Base-by-base conservation (phyloP, 306 rosid species). In the Sechiopsis laciniata region DNA sequence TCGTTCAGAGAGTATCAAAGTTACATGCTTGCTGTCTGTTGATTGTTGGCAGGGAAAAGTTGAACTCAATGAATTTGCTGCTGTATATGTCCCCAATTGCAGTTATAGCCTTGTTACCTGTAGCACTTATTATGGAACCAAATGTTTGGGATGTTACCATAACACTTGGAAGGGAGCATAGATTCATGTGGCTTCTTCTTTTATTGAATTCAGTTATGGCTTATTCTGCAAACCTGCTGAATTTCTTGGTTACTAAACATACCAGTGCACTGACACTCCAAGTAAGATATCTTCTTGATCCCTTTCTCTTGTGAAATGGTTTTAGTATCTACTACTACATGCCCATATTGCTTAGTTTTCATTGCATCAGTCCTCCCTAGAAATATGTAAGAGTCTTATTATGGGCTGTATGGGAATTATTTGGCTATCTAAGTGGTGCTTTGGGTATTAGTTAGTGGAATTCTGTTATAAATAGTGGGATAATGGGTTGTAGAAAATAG, bases 221-320 rank as follows among this genome's bases (percentile, higher is more conserved):
- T 53, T 94, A 87, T 84, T 81, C 85, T 11, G 99, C 99, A 45
- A 94, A 94, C 88, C 75, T 94, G 82, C 79, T 93, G 79, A 94
- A 94, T 85, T 91, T 94, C 88, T 84, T 94, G 91, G 99, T 94
- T 72, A 94, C 97, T n/a, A 91, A 94, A 80, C 90, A 94, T 80
- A 94, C 99, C 32, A 94, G 99, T 72, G 92, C 99, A 42, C 82
- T 91, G 19, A 94, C 97, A 29, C 97, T 94, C 73, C 99, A 94
- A 96, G 99, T 94, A 87, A 35, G 80, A 71, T 74, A 14, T 59
- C 72, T 22, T 57, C 69, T 63, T 48, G 69, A 48, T 61, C 50
- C 29, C 19, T n/a, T 68, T 59, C 71, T 61, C 15, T 57, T 78
- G 32, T 37, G 15, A 35, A 15, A 7, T 37, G 14, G 42, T 45